Evolutionary conservation across 495 filamentous ascomycete species (phyloP).

Genomic region (Tricharina praecox): DNA sequence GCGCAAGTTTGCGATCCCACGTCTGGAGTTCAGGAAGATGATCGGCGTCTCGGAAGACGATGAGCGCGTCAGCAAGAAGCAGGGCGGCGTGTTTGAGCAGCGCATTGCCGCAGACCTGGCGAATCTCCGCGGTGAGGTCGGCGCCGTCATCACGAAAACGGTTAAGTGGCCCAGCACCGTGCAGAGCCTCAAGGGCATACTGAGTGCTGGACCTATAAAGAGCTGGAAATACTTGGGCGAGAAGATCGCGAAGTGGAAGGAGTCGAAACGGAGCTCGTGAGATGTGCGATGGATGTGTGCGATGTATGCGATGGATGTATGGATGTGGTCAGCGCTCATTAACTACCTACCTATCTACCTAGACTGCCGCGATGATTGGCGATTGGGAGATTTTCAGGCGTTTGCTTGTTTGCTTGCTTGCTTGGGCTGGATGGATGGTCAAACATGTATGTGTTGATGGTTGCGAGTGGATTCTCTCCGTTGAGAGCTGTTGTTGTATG

Average conservation of each 20-base stretch:
- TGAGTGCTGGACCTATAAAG: conserved; percentile 55
- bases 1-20: conserved; percentile 70
- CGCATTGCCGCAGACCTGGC: conserved; percentile 57
- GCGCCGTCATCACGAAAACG: conserved; percentile 61
- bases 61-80: conserved; percentile 51
- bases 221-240: conserved; percentile 63
- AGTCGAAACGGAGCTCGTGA: conserved; percentile 26
- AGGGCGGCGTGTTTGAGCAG: conserved; percentile 72
- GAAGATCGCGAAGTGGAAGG: conserved; percentile 58
- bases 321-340: too few relatives aligned
- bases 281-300: neutral
- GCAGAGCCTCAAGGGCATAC: conserved; percentile 61
- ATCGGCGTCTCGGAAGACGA: conserved; percentile 55
- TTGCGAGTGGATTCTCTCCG: too few relatives aligned
- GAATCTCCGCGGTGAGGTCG: conserved; percentile 48
- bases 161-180: conserved; percentile 78
- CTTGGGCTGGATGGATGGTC: too few relatives aligned
- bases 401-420: too few relatives aligned
- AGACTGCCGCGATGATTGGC: too few relatives aligned
- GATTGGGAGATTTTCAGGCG: too few relatives aligned
- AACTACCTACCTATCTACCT: too few relatives aligned
- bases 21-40: conserved; percentile 69
- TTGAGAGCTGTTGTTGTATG: too few relatives aligned
- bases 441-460: too few relatives aligned
- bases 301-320: too few relatives aligned